A percentile compares a stretch with the other conserved stretches of the same genome.
These are phyloP conservation scores for Boletellus sp. DNA, from an alignment of 768 basidiomycete genomes.

Conservation along the genomic window DNA sequence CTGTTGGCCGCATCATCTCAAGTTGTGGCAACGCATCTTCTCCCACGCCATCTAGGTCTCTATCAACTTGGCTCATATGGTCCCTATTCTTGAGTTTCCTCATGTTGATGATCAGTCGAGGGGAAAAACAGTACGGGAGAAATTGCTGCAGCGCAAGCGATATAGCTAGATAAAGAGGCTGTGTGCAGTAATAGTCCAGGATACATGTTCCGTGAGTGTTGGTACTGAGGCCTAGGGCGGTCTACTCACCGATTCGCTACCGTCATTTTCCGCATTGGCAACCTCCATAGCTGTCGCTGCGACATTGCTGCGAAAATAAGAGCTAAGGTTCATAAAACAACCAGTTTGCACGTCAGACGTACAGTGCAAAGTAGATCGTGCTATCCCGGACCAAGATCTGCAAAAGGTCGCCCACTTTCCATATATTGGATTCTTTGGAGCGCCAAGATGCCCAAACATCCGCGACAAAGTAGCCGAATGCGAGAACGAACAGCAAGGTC, in stretches of 20 bases:
- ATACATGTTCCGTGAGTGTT: neutral
- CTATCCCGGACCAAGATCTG: constrained; percentile 18
- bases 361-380: constrained; percentile 20
- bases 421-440: neutral
- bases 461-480: constrained; percentile 6
- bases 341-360: neutral
- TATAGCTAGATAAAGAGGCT: constrained; percentile 9
- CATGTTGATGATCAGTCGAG: constrained; percentile 17
- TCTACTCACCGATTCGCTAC: constrained; percentile 1
- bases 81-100: constrained; percentile 10
- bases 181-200: neutral
- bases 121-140: constrained; percentile 15
- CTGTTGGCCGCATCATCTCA: too few relatives aligned
- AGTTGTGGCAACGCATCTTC: too few relatives aligned
- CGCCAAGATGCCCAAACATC: constrained; percentile 7
- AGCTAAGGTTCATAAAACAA: neutral
- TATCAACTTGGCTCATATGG: neutral
- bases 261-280: neutral
- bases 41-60: neutral
- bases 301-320: constrained; percentile 1
- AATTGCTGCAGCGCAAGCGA: constrained; percentile 15
- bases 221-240: neutral
- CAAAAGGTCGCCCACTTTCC: constrained; percentile 7
- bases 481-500: constrained; percentile 12
- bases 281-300: constrained; percentile 3